Evolutionary conservation across 2,329 filamentous ascomycete species (phyloP), one percentile per base, ranked within the genome.

Genomic region (Xylaria sp.): DNA sequence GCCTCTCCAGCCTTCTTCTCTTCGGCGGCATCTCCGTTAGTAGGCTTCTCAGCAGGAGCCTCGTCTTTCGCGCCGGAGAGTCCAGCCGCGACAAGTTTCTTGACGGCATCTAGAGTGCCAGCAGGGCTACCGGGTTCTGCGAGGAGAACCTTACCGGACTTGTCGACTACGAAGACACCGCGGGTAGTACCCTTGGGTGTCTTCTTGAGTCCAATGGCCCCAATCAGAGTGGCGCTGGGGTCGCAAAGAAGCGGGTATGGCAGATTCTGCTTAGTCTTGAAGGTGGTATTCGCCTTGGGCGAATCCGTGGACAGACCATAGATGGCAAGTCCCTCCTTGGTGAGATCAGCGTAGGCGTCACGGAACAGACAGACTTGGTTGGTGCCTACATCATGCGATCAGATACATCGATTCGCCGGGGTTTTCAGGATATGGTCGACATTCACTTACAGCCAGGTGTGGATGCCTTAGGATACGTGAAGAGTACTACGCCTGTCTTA

Each of bases 381-480:
- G 59, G 92, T 97, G 81, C 93, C 92, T 96, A 51, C 44, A 54
- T n/a, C 13, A 52, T 54, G 53, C 37, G 42, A 54, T 61, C 19
- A 63, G 59, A 52, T 46, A 57, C 49, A 16, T 9, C 9, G 58
- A 54, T 34, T 37, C 13, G 11, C 42, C 37, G 30, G 54, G 16
- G 34, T 13, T 42, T 10, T 46, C 1, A 37, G 6, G 54, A 55
- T 47, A 19, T 18, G 2, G 54, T 59, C 39, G 30, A 53, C 30
- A 23, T 58, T 47, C 35, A 78, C 91, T 84, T 85, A 96, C 93
- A 97, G 64, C 93, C 93, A 44, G 91, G 91, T 19, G 94, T 99
- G 34, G 89, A 94, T 10, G 94, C 94, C 77, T 90, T 95, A 60
- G 94, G 94, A 72, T 97, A 97, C 37, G 92, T 97, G 75, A 99